Base-by-base conservation (phyloP, 1,284 basidiomycete genomes). In the Bjerkandera adusta region DNA sequence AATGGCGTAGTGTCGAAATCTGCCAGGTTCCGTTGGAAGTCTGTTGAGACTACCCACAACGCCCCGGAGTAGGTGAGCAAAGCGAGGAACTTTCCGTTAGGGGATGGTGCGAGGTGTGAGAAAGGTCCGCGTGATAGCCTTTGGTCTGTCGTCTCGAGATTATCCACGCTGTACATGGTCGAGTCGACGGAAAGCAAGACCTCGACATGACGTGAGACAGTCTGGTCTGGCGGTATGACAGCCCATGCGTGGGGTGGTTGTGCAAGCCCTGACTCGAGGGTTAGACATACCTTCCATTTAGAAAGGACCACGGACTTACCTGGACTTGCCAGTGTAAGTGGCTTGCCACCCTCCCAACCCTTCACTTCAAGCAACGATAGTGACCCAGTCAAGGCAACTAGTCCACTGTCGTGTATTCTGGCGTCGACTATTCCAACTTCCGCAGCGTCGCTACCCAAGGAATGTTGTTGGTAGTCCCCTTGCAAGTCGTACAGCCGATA, bases 51-150 rank as follows among this genome's bases (percentile, higher is more conserved):
- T 33, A 99, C 96, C 86, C 90, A 93, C 15, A 98, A 77, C 10
- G 77, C 73, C 8, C 83, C 85, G 21, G 73, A 72, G 43, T 76
- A 80, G 0, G 87, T 93, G 30, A 97, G 69, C 10, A 98, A 73
- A 0, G 94, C 93, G 11, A 98, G 76, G 33, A 94, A 86, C 59
- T 95, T 93, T 27, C 95, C 95, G 57, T 96, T 96, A 0, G 95
- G 95, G 0, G 94, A 97, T 1, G 91, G 84, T 0, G 87, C 79
- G 45, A 99, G 80, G 56, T 89, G 85, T 0, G 78, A 79, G 67
- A 97, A 98, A 1, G 97, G 96, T 0, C 93, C 94, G 30, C 88
- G 78, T 12, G 84, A 85, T 12, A 97, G 70, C n/a, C 88, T 83
- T 69, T 96, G 94, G 65, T 97, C 93, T 4, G 90, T 71, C 40